These are phyloP conservation scores for Telfairia occidentalis DNA, from an alignment of 331 rosid genomes.

Conservation along the genomic window DNA sequence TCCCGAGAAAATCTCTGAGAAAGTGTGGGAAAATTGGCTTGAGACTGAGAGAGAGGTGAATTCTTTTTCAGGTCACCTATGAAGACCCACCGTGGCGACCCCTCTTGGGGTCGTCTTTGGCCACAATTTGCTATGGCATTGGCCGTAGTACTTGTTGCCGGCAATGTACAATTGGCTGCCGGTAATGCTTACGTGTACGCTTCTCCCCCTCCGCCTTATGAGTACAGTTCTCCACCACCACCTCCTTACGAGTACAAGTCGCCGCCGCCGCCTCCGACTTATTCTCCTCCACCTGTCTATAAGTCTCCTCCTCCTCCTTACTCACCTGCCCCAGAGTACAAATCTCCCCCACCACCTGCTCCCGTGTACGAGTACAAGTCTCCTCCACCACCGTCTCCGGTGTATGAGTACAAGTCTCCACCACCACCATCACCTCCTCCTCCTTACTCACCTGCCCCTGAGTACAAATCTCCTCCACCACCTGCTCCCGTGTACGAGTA, in stretches of 20 bases:
- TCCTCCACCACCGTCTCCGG: slow-evolving; percentile 14
- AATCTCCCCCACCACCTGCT: slow-evolving; percentile 25
- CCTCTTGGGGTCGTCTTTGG: slow-evolving; percentile 44
- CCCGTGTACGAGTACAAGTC: too few relatives aligned
- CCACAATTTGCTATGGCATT: slow-evolving; percentile 44
- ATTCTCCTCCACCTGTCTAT: slow-evolving; percentile 25
- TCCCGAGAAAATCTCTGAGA: background rate
- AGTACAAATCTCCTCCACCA: slow-evolving; percentile 30
- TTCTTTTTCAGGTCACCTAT: slow-evolving; percentile 18
- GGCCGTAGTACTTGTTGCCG: slow-evolving; percentile 30
- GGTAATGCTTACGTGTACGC: slow-evolving; percentile 28
- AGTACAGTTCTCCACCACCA: slow-evolving; percentile 17
- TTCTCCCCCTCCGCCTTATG: slow-evolving; percentile 6
- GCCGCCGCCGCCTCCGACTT: slow-evolving; percentile 23
- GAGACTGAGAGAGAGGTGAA: slow-evolving; percentile 1
- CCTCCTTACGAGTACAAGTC: slow-evolving; percentile 28
- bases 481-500: too few relatives aligned
- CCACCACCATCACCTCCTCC: slow-evolving; percentile 27
- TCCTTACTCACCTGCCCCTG: too few relatives aligned
- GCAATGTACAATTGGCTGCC: slow-evolving; percentile 32
- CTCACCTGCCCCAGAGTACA: slow-evolving; percentile 10
- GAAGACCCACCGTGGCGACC: slow-evolving; percentile 43
- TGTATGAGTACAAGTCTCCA: slow-evolving; percentile 26
- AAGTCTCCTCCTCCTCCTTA: slow-evolving; percentile 35
- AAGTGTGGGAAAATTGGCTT: slow-evolving; percentile 22